phyloP scores from a whole-genome alignment of 1,284 basidiomycete genomes.

The Ustilago xerochloae region DNA sequence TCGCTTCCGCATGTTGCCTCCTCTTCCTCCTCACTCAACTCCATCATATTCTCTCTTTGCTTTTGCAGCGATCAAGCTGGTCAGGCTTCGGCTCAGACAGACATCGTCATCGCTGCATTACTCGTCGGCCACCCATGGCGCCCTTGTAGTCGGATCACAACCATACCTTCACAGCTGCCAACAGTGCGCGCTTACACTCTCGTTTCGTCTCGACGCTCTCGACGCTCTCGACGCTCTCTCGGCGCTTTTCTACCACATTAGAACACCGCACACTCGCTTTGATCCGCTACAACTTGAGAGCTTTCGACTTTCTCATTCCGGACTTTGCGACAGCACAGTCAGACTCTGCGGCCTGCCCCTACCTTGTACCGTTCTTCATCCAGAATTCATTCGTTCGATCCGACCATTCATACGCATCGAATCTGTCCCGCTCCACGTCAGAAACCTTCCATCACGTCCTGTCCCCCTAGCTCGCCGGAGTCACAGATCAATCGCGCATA shows the following conservation, averaged over 20 bases:
- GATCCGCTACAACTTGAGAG: no score
- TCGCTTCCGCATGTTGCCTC: no score
- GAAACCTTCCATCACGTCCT: not conserved
- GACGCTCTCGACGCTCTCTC: no score
- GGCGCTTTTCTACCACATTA: not conserved
- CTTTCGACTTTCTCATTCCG: not conserved
- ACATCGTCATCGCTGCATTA: not conserved
- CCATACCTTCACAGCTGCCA: not conserved
- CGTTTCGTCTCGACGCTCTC: constrained; percentile 1
- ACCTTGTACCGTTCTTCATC: not conserved
- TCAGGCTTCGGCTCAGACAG: no score
- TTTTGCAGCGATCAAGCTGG: no score
- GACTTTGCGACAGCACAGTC: no score
- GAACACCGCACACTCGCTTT: not conserved
- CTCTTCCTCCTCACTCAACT: no score
- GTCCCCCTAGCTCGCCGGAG: not conserved
- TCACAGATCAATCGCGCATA: not conserved
- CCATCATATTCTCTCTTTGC: no score
- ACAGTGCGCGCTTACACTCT: constrained; percentile 1
- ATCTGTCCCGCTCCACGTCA: not conserved
- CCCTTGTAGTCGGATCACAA: not conserved
- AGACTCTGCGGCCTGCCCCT: no score
- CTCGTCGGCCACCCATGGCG: not conserved
- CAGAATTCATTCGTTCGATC: not conserved
- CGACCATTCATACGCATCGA: not conserved